Evolutionary conservation across 345 rosid genomes (phyloP).

Genomic region (Corchorus olitorius): DNA sequence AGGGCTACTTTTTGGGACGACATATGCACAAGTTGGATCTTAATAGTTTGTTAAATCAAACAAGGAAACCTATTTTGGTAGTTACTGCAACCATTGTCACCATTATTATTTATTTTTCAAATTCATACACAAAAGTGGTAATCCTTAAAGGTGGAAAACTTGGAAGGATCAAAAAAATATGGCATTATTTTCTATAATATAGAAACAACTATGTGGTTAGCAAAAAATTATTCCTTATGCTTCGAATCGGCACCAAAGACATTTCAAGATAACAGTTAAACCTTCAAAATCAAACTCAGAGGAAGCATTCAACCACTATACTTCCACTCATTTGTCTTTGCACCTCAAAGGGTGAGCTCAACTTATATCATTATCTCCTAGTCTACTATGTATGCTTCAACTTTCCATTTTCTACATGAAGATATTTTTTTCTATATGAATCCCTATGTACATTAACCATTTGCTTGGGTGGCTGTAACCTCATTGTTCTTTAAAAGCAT

Average conservation of each 20-base stretch:
- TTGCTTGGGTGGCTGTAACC: background rate
- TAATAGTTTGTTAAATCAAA: too few species aligned
- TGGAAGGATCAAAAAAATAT: background rate
- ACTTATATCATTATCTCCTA: background rate
- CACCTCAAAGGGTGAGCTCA: background rate
- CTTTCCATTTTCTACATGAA: background rate
- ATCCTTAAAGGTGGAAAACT: background rate
- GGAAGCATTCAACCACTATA: background rate
- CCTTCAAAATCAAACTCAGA: constrained; percentile 1
- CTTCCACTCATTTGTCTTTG: background rate
- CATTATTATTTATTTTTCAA: too few species aligned
- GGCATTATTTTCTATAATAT: background rate
- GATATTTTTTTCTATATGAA: background rate
- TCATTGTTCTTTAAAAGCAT: background rate
- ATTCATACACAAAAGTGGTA: too few species aligned
- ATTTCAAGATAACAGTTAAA: background rate
- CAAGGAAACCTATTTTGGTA: too few species aligned
- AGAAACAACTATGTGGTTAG: background rate
- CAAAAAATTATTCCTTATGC: background rate
- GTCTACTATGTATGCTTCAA: background rate
- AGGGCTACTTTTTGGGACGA: too few species aligned
- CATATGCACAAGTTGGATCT: too few species aligned
- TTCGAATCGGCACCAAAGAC: background rate
- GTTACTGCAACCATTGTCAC: too few species aligned
- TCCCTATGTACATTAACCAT: background rate